These are phyloP conservation scores for Sphenostylis stenocarpa DNA, from an alignment of 306 rosid species.

Conservation along the genomic window DNA sequence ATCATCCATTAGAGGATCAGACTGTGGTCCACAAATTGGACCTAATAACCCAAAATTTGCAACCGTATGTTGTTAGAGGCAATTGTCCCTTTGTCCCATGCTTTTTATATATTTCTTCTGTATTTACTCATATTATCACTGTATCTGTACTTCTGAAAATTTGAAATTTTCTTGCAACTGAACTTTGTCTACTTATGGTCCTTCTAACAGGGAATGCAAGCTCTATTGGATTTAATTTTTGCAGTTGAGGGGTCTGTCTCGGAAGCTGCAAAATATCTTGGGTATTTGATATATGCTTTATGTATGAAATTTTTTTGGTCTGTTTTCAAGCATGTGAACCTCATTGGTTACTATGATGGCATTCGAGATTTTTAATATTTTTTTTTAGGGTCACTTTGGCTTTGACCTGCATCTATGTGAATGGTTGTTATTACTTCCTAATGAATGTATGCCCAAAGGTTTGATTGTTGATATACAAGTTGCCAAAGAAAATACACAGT, in stretches of 20 bases:
- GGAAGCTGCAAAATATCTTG: constrained; percentile 82
- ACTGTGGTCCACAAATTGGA: constrained; percentile 79
- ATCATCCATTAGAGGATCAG: constrained; percentile 75
- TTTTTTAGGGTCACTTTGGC: not conserved
- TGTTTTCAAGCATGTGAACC: constrained; percentile 4
- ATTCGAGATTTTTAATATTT: not conserved
- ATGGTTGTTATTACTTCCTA: not conserved
- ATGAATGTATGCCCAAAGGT: not conserved
- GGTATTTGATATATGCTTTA: constrained; percentile 50
- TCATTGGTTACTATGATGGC: not conserved
- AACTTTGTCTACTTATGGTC: not conserved
- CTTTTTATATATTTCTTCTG: not conserved
- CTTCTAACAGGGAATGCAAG: constrained; percentile 85
- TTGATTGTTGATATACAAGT: constrained; percentile 17
- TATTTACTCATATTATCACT: constrained; percentile 10
- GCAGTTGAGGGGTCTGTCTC: constrained; percentile 81
- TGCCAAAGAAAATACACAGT: constrained; percentile 18
- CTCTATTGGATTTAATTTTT: constrained; percentile 79
- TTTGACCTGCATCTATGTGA: not conserved
- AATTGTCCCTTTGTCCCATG: not conserved
- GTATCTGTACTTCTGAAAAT: no score
- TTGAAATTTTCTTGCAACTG: constrained; percentile 13
- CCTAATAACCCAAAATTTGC: constrained; percentile 76
- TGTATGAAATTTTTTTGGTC: not conserved
- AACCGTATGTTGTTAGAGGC: constrained; percentile 38